Percentiles rank a stretch among this genome's conserved stretches.
Evolutionary conservation across 139 green algal species (phyloP).

Genomic region (Spirogloea muscicola): DNA sequence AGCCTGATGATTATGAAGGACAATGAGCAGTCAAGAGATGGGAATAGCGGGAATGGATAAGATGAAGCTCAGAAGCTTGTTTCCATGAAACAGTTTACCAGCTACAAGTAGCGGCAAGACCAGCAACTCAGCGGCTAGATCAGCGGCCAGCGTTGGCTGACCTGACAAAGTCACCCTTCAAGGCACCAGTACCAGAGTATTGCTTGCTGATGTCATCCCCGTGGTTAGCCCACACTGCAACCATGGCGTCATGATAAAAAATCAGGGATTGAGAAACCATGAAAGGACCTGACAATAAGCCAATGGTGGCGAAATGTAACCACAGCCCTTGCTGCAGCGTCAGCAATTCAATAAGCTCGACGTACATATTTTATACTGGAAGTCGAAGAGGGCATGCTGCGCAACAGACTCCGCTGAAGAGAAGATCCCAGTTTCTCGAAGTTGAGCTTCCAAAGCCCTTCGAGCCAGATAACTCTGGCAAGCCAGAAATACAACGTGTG

Average conservation of each 20-base stretch:
- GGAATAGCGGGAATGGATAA: no score
- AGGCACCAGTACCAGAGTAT: slow-evolving; percentile 36
- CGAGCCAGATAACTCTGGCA: slow-evolving; percentile 24
- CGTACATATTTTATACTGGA: slow-evolving; percentile 44
- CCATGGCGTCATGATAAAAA: no score
- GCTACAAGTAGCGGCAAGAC: no score
- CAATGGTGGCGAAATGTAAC: no score
- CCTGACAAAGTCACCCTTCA: slow-evolving; percentile 49
- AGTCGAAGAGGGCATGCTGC: slow-evolving; percentile 13
- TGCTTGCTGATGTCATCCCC: slow-evolving; percentile 47
- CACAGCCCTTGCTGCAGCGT: background rate
- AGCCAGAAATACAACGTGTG: background rate
- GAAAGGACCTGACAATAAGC: no score
- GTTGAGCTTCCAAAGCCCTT: slow-evolving; percentile 32
- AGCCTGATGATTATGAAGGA: no score
- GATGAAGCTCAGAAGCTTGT: no score
- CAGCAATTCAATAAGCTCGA: slow-evolving; percentile 37
- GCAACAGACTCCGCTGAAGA: slow-evolving; percentile 1
- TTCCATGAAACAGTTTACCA: no score
- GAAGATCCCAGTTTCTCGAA: slow-evolving; percentile 17
- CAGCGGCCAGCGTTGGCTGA: no score
- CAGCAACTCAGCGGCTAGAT: no score
- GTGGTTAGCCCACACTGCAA: slow-evolving; percentile 45
- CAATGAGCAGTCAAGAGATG: no score
- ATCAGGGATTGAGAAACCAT: no score